Conservation (phyloP, 768 basidiomycete species). For the Auriculariales sp. region DNA sequence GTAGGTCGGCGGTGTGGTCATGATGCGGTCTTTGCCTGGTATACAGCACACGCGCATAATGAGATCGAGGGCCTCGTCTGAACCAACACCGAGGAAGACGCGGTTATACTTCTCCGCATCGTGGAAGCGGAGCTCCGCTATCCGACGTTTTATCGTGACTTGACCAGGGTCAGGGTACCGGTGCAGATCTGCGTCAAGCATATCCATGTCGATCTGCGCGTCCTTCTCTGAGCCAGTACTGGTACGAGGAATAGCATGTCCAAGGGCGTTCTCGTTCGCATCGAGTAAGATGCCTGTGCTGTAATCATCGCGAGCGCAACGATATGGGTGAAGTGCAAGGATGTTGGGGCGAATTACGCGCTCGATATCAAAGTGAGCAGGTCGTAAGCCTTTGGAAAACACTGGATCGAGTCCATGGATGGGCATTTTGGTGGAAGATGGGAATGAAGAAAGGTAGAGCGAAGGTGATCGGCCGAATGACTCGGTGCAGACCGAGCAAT, state of each 20-base stretch:
- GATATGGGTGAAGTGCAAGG: conserved; percentile 79
- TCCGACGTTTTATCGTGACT: conserved; percentile 55
- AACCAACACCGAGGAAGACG: conserved; percentile 91
- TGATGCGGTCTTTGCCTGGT: conserved; percentile 66
- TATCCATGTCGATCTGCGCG: conserved; percentile 21
- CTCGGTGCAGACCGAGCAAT: too few species aligned
- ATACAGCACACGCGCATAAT: conserved; percentile 79
- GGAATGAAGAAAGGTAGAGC: too few species aligned
- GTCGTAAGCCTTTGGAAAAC: conserved; percentile 23
- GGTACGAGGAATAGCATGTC: conserved; percentile 48
- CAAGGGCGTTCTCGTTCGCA: conserved; percentile 94
- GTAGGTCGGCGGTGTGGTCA: conserved; percentile 90
- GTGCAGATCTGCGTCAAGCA: conserved; percentile 46
- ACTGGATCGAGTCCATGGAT: conserved; percentile 38
- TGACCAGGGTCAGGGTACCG: conserved; percentile 93
- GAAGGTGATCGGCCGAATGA: too few species aligned
- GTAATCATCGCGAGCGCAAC: conserved; percentile 95
- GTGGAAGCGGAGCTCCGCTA: conserved; percentile 65
- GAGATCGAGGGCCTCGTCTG: conserved; percentile 92
- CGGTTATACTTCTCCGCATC: conserved; percentile 28
- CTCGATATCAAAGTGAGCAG: conserved; percentile 76
- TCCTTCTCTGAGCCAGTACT: conserved; percentile 12
- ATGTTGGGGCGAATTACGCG: conserved; percentile 86
- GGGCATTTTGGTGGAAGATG: conserved; percentile 33
- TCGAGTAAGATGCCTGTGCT: conserved; percentile 82